Evolutionary conservation across 192 early-diverging fungal species (phyloP).

Genomic region (Backusella australiensis): DNA sequence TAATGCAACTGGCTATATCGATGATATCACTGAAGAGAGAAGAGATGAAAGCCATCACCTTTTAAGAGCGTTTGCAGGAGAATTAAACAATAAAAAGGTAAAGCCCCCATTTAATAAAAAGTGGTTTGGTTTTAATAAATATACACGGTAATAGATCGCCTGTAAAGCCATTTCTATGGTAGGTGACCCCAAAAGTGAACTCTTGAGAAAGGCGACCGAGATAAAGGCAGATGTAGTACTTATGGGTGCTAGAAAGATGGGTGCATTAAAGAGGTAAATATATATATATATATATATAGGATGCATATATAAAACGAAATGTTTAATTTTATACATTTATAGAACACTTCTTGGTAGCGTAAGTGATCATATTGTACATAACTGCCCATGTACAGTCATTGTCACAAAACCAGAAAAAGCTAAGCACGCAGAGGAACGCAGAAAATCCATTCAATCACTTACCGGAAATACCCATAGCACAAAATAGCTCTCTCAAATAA

Average conservation of each 20-base stretch:
- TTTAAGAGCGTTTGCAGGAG: constrained; percentile 17
- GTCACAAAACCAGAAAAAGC: constrained; percentile 22
- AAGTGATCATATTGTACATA: constrained; percentile 45
- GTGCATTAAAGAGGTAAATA: constrained; percentile 49
- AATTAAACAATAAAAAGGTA: constrained; percentile 23
- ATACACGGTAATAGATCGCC: constrained; percentile 25
- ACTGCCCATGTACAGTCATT: constrained; percentile 41
- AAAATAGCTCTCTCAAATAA: neutral
- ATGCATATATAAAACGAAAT: neutral
- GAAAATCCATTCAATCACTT: constrained; percentile 1
- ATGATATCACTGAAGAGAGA: constrained; percentile 18
- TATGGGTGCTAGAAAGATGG: constrained; percentile 61
- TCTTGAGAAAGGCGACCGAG: constrained; percentile 57
- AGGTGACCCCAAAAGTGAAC: constrained; percentile 62
- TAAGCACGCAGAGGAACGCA: neutral
- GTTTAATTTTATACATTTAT: constrained; percentile 27
- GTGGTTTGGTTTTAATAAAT: neutral
- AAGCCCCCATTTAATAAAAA: neutral
- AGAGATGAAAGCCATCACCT: constrained; percentile 33
- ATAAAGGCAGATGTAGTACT: constrained; percentile 58
- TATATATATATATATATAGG: too few relatives aligned
- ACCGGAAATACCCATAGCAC: neutral
- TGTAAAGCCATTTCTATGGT: constrained; percentile 55
- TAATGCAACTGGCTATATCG: constrained; percentile 15
- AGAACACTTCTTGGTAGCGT: constrained; percentile 47